Evolutionary conservation across 768 basidiomycete genomes (phyloP), one percentile per base, ranked within the genome.

Genomic region (Leccinum subgranulosum): DNA sequence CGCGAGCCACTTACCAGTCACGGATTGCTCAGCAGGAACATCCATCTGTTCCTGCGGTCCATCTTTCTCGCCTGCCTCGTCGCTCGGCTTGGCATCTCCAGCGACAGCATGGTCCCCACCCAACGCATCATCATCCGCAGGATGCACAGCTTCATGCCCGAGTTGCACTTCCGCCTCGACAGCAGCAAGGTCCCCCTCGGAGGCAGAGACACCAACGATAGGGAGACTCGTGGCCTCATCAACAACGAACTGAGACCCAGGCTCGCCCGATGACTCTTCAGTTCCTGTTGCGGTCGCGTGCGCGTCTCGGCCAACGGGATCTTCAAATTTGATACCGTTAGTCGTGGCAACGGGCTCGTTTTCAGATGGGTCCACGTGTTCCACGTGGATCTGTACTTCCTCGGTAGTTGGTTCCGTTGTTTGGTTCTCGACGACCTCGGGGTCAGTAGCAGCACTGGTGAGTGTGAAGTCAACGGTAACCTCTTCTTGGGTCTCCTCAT

Each of bases 1-100:
- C 31, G 6, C 54, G 49, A 48, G 5, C 23, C 50, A 60, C 65
- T 64, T n/a, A 60, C 64, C 27, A 10, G 41, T n/a, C 56, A 48
- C 41, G 28, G 54, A 6, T 19, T 9, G 29, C 23, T 55, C 53
- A 41, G 28, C 36, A 8, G 6, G 4, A 51, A 15, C 39, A 19
- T 48, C 48, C 15, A 27, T 46, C 2, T 28, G 51, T 19, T 54
- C 41, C 34, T 48, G 49, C 8, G 33, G 23, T 41, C 27, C 57
- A 23, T 43, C 19, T 11, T 21, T 39, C 4, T 19, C 21, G 0
- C 9, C 9, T 10, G 33, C 47, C 45, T 34, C 57, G 27, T 19
- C 27, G 10, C 33, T 8, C 21, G 12, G 27, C 19, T 62, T n/a
- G 28, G n/a, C 43, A 2, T 51, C 61, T 21, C 39, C 29, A 17